Base-by-base conservation (phyloP, 78 protist genomes). In the Protostelium mycophagum region DNA sequence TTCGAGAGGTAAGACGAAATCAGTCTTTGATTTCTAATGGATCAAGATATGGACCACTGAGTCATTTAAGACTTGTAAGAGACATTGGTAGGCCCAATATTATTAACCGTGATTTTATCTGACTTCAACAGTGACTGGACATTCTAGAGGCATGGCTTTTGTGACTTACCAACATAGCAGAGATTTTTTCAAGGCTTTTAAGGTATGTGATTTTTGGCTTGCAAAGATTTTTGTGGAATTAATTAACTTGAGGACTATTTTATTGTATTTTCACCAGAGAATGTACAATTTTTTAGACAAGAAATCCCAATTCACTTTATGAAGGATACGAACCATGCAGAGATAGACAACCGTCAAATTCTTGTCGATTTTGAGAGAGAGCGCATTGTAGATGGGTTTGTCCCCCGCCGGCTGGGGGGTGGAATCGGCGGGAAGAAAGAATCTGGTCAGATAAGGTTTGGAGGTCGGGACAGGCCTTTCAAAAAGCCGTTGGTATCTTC, bases 281-380 rank as follows among this genome's bases (percentile, higher is more conserved):
- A n/a, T n/a, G n/a, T n/a, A n/a, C n/a, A n/a, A n/a, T n/a, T n/a
- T n/a, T n/a, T n/a, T n/a, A n/a, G n/a, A n/a, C n/a, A n/a, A n/a
- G n/a, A n/a, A n/a, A n/a, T n/a, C n/a, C n/a, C n/a, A n/a, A n/a
- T 51, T 51, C 73, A 51, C 16, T 16, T 25, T 51, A 51, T 51
- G 31, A 51, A 51, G 73, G 73, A 5, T 16, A 51, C 73, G 73
- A 51, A 51, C 5, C 73, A 51, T 51, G 5, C 31, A 5, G 31
- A 25, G 83, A 88, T 94, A 83, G 97, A 96, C 37, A 96, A 95
- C 34, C 89, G 91, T 28, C 92, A 96, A 28, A 88, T 96, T 23
- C 85, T 96, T 9, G 98, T 96, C 28, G 98, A 97, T 73, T 92
- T 97, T 84, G 98, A 97, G 91, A 95, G 98, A 51, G 98, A 97